Evolutionary conservation across 75 land plant species (phyloP), one percentile per base, ranked within the genome.

Genomic region (Azolla pinnata): DNA sequence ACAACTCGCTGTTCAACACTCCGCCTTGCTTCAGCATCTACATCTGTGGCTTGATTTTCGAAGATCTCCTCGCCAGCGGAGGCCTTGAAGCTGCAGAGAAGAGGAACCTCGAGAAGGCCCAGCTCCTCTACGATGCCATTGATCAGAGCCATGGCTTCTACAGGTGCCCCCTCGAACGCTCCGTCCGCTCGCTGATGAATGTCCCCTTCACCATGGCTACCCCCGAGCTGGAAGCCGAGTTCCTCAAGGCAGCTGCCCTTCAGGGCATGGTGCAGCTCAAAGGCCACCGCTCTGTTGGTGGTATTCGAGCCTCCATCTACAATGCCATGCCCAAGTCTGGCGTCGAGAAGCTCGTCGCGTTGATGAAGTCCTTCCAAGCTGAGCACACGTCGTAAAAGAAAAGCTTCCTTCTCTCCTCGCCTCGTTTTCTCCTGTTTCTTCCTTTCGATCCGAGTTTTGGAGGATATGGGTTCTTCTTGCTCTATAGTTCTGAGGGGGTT

Each of bases 271-370:
- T 93, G 51, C 84, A 88, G 66, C 87, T 93, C 17, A 93, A 93
- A 78, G 98, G 98, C 16, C 98, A 93, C 61, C 61, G 98, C 18
- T 93, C 98, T 38, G 98, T 93, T 5, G 98, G 98, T 18, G 98
- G 98, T 1, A 75, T 93, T 44, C 67, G 98, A 31, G 98, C 98
- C 50, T 93, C 98, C 4, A 93, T 93, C 12, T 93, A 93, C 70
- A 93, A 93, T 62, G 98, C 98, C 0, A 93, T 93, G 98, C 96
- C 98, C 14, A 72, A 72, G 61, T 90, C 96, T 29, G 98, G 98
- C 0, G 96, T 88, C 18, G 85, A 93, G 72, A 93, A 88, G 72
- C 67, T 93, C 63, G 98, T 93, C 4, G 79, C 79, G 32, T 84
- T 83, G 71, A 88, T 93, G 98, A 88, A 85, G 79, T 78, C 76